These are phyloP conservation scores for Ophiocordyceps australis DNA, from an alignment of 2,329 filamentous ascomycete species.

Conservation along the genomic window DNA sequence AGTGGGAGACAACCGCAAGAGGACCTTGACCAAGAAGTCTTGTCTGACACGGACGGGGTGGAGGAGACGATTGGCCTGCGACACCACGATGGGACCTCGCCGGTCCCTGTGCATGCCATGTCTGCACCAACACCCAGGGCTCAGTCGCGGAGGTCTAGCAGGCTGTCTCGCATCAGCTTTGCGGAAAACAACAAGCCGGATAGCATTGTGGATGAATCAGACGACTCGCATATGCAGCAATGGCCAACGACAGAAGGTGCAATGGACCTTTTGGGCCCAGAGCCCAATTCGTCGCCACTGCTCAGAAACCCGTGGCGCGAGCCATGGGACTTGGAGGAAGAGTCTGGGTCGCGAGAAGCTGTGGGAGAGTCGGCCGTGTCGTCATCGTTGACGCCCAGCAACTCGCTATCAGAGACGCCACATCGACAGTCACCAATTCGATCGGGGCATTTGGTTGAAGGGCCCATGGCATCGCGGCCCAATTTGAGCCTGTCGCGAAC, in stretches of 20 bases:
- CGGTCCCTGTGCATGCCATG: slow-evolving; percentile 5
- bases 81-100: slow-evolving; percentile 22
- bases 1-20: slow-evolving; percentile 51
- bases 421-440: no score
- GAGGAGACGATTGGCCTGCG: slow-evolving; percentile 45
- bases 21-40: slow-evolving; percentile 34
- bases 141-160: slow-evolving; percentile 28
- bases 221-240: slow-evolving; percentile 16
- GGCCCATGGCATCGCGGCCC: slow-evolving; percentile 11
- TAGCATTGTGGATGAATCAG: slow-evolving; percentile 15
- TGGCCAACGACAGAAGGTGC: slow-evolving; percentile 11
- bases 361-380: slow-evolving; percentile 17
- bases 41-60: slow-evolving; percentile 37
- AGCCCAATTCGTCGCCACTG: slow-evolving; percentile 19
- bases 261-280: slow-evolving; percentile 13
- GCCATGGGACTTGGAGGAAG: slow-evolving; percentile 11
- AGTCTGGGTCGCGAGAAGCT: slow-evolving; percentile 15
- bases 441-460: no score
- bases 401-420: slow-evolving; percentile 14
- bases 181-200: slow-evolving; percentile 18
- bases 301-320: slow-evolving; percentile 25
- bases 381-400: slow-evolving; percentile 8
- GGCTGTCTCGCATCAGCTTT: slow-evolving; percentile 26
- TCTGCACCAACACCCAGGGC: slow-evolving; percentile 8
- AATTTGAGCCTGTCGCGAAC: slow-evolving; percentile 10